Percentiles rank a stretch among this genome's conserved stretches.
phyloP scores from a whole-genome alignment of 1,284 basidiomycete species.

The Hemileia vastatrix region DNA sequence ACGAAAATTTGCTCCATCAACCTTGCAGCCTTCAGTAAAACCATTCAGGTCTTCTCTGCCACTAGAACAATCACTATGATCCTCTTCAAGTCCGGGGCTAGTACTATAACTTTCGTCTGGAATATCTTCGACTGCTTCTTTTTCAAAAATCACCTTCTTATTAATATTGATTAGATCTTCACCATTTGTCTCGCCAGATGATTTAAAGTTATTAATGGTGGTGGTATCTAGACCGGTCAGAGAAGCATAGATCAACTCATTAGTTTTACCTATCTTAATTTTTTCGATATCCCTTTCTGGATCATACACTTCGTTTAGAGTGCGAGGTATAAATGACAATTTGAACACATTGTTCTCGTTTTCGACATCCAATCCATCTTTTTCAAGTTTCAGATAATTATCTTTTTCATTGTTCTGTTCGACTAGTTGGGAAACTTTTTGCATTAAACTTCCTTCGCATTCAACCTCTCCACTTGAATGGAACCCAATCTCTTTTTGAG shows the following conservation, averaged over 20 bases:
- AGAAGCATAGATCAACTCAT: conserved; percentile 70
- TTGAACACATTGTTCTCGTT: conserved; percentile 75
- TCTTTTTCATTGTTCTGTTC: conserved; percentile 36
- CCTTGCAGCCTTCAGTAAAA: no score
- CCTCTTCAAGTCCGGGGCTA: conserved; percentile 23
- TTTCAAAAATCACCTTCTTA: conserved; percentile 8
- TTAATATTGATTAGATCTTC: conserved; percentile 7
- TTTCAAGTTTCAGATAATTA: conserved; percentile 1
- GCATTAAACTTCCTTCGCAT: conserved; percentile 42
- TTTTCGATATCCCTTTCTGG: conserved; percentile 77
- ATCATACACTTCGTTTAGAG: conserved; percentile 79
- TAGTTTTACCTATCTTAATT: conserved; percentile 59
- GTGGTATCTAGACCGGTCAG: conserved; percentile 58
- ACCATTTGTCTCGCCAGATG: neutral
- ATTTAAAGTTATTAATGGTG: neutral
- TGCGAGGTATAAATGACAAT: conserved; percentile 81
- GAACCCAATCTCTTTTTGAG: conserved; percentile 52
- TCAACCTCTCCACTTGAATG: neutral
- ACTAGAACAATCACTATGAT: no score
- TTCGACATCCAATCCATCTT: conserved; percentile 44
- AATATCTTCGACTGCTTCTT: neutral
- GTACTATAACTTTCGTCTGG: neutral
- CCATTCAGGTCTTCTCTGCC: no score
- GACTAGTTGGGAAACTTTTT: conserved; percentile 25
- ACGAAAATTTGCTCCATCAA: no score